Evolutionary conservation across 345 rosid genomes (phyloP).

Genomic region (Melaleuca alternifolia): DNA sequence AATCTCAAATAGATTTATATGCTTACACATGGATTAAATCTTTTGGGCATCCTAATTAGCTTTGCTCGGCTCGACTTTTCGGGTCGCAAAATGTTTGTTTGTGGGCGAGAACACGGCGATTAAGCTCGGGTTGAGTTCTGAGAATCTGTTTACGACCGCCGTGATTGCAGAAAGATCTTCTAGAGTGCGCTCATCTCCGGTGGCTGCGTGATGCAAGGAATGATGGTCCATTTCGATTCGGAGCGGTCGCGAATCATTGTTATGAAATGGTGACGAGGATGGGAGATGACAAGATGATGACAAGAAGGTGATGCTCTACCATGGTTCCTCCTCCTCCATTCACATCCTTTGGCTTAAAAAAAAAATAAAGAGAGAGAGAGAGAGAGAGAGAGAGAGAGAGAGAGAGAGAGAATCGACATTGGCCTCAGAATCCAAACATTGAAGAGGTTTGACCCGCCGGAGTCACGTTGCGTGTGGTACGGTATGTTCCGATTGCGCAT

Average conservation of each 20-base stretch:
- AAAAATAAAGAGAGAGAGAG: too few relatives aligned
- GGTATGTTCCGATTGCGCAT: not conserved
- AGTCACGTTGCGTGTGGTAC: not conserved
- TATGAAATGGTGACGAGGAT: not conserved
- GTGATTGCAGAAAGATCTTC: not conserved
- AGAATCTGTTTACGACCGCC: not conserved
- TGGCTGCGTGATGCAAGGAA: too few relatives aligned
- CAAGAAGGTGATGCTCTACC: not conserved
- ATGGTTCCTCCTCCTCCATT: not conserved
- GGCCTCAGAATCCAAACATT: not conserved
- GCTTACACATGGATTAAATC: fast-evolving
- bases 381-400: too few relatives aligned
- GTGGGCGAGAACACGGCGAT: not conserved
- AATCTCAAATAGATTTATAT: not conserved
- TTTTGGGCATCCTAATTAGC: not conserved
- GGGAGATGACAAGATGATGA: not conserved
- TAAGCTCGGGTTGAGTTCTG: fast-evolving
- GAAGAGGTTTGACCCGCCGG: not conserved
- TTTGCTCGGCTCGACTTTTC: not conserved
- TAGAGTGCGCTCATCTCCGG: not conserved
- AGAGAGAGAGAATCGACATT: not conserved
- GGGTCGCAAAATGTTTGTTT: too few relatives aligned
- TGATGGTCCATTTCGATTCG: too few relatives aligned
- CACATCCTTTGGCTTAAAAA: not conserved
- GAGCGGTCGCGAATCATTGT: too few relatives aligned